Base-by-base conservation (phyloP, 106 monocot species). In the Platanthera guangdongensis region DNA sequence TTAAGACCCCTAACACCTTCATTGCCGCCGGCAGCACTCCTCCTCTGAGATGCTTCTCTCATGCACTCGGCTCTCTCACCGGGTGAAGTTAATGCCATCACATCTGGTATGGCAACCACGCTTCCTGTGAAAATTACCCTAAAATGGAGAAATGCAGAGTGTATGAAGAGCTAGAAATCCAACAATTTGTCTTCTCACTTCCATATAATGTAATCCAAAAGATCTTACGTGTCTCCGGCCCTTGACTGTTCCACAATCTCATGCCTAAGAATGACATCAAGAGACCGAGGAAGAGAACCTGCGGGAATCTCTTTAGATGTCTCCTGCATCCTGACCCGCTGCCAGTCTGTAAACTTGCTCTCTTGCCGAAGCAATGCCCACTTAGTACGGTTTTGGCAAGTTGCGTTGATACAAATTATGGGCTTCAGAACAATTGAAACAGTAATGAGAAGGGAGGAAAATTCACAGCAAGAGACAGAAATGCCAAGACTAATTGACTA, bases 271-370 rank as follows among this genome's bases (percentile, higher is more conserved):
- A 99, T 94, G 32, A 99, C 87, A 84, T 99, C 99, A 60, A 99
- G 76, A 5, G 91, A 94, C 15, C 99, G 82, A 57, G 99, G 99
- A 76, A 99, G 94, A 85, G 99, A 99, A 1, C 94, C 99, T 65
- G 94, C 90, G 59, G 94, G 99, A 80, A 99, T 99, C 81, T 99
- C 99, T 68, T 99, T 99, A 12, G 99, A 99, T 67, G 94, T 92
- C 80, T 99, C 99, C 83, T 99, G 94, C 88, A 99, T 89, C 50
- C 93, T 75, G 11, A 94, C 89, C 71, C 97, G 85, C 75, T 99
- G 97, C 97, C 97, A 99, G 76, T 99, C 97, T 45, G 97, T 80
- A 80, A 99, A 99, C 83, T 94, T 94, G 84, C 97, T 99, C 70
- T 99, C 97, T 82, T 99, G 97, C 49, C 92, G 84, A 72, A 99